Conservation (phyloP, 2,329 filamentous ascomycete species). For the Tympanopsis confertula region DNA sequence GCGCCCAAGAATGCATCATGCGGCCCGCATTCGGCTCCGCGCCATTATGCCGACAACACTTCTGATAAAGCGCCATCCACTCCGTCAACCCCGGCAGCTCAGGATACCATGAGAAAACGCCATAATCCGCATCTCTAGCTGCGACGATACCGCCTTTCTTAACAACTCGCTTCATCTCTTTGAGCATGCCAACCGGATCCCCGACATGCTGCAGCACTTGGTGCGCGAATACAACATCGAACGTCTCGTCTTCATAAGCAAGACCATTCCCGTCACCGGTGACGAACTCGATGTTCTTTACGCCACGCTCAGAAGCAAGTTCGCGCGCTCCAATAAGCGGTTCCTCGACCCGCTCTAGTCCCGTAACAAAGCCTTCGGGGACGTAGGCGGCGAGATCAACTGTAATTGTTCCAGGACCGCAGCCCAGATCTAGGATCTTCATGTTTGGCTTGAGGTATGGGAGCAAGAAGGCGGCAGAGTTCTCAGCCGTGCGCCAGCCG, state of each 20-base stretch:
- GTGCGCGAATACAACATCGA: slow-evolving; percentile 48
- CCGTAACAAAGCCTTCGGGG: slow-evolving; percentile 23
- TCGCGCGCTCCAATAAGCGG: slow-evolving; percentile 17
- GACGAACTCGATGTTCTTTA: slow-evolving; percentile 11
- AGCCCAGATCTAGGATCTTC: slow-evolving; percentile 32
- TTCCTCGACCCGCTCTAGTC: slow-evolving; percentile 21
- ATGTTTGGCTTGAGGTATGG: slow-evolving; percentile 23
- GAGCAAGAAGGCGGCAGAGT: slow-evolving; percentile 28
- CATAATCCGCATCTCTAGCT: slow-evolving; percentile 3
- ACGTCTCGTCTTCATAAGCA: slow-evolving; percentile 30
- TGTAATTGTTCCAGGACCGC: slow-evolving; percentile 36
- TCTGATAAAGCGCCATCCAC: not conserved
- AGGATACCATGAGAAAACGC: not conserved
- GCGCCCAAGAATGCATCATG: slow-evolving; percentile 20
- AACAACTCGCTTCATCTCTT: slow-evolving; percentile 39
- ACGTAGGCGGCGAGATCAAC: slow-evolving; percentile 25
- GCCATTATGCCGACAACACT: not conserved
- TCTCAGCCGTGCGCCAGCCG: slow-evolving; percentile 26
- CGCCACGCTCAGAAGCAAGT: slow-evolving; percentile 4
- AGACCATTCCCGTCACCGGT: slow-evolving; percentile 11
- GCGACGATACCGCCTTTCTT: slow-evolving; percentile 38
- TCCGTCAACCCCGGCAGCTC: not conserved
- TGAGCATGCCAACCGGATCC: slow-evolving; percentile 33
- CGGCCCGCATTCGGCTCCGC: slow-evolving; percentile 1
- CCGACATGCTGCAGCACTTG: slow-evolving; percentile 45